Base-by-base conservation (phyloP, 225 moss, liverwort and hornwort genomes). In the Rhytidiadelphus loreus region DNA sequence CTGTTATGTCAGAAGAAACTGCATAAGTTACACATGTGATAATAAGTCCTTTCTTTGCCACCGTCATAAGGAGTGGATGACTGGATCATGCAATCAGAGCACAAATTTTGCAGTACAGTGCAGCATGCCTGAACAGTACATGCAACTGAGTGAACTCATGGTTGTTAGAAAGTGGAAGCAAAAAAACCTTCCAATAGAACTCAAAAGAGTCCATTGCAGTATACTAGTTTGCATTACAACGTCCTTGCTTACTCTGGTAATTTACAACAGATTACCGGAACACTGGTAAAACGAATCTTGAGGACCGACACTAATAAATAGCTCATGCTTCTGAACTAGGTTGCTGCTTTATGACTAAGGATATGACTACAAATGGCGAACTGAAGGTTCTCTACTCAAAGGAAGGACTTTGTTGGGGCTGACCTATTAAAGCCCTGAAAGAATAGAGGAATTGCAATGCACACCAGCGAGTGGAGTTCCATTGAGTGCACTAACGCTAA, bases 391-490 rank as follows among this genome's bases (percentile, higher is more conserved):
- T 86, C 39, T 46, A 74, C 72, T 80, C 58, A 85, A 85, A 89
- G 89, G 83, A 39, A 86, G 85, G 81, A 76, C 84, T 87, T 60
- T 79, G 89, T 43, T 74, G 26, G 84, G 84, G 88, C 89, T 84
- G 64, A 76, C 56, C 83, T 74, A 77, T 70, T 81, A 59, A 81
- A 86, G 91, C 85, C 90, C 91, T 88, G 81, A 91, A 93, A 93
- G 91, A 93, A 93, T 93, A 82, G 59, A 81, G 80, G 63, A 52
- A 63, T 83, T 85, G 87, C 88, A 88, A 74, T 86, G 79, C 81
- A 85, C 69, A 89, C 85, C 87, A 77, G 26, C 52, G 50, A 24
- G 65, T 48, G 87, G 81, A n/a, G 79, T 87, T 61, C 76, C 81
- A 77, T 88, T 85, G 44, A 53, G 43, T 79, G 83, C 84, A n/a